Conservation (phyloP, 768 basidiomycete species). For the Tylopilus sp. region DNA sequence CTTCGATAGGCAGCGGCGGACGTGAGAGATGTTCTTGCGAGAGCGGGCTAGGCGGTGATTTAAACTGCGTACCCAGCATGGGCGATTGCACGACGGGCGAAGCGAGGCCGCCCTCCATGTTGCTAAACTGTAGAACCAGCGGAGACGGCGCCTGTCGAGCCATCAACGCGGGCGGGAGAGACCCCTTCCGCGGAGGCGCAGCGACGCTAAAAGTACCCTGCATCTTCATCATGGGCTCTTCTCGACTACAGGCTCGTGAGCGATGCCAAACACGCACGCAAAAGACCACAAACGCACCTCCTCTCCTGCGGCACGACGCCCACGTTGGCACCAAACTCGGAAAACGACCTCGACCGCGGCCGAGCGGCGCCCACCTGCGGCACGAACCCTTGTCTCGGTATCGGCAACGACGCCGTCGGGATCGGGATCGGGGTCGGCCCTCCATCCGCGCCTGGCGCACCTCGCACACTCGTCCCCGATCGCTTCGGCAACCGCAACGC, state of each 20-base stretch:
- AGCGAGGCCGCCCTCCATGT: background rate
- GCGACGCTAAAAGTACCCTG: too few relatives aligned
- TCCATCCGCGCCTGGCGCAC: background rate
- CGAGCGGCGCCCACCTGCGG: slow-evolving; percentile 51
- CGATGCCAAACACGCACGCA: background rate
- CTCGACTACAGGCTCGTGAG: slow-evolving; percentile 13
- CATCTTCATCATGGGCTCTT: slow-evolving; percentile 20
- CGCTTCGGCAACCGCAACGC: slow-evolving; percentile 21
- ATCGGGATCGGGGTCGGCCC: too few relatives aligned
- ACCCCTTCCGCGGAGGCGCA: slow-evolving; percentile 8
- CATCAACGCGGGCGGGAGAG: slow-evolving; percentile 21
- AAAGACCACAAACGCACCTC: slow-evolving; percentile 14
- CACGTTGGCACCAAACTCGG: slow-evolving; percentile 52
- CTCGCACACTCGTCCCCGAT: slow-evolving; percentile 1
- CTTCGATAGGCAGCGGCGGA: slow-evolving; percentile 5
- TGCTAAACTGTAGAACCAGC: slow-evolving; percentile 10
- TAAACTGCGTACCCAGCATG: slow-evolving; percentile 23
- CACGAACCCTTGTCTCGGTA: slow-evolving; percentile 63
- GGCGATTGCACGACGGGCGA: slow-evolving; percentile 34
- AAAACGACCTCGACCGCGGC: slow-evolving; percentile 70
- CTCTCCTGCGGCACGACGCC: slow-evolving; percentile 1
- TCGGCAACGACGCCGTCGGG: slow-evolving; percentile 13
- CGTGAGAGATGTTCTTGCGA: slow-evolving; percentile 19
- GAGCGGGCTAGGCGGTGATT: slow-evolving; percentile 39
- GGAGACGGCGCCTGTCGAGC: slow-evolving; percentile 19